phyloP scores from a whole-genome alignment of 2,329 filamentous ascomycete species.

The Diplodia seriata region DNA sequence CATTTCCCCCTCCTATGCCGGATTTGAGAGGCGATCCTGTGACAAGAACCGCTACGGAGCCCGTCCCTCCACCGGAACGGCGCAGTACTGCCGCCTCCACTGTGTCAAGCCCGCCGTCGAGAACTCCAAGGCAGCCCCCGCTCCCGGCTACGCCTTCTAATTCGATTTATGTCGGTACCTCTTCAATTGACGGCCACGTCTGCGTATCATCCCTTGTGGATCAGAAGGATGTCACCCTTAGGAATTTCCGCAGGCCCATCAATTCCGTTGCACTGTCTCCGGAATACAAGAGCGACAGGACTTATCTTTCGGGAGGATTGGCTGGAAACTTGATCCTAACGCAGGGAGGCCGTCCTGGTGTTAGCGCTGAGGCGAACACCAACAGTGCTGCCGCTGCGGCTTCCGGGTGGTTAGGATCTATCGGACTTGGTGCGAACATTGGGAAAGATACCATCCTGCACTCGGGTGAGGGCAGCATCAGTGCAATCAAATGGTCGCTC shows the following conservation, averaged over 20 bases:
- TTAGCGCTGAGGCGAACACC: constrained; percentile 83
- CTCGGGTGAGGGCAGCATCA: constrained; percentile 89
- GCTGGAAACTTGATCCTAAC: constrained; percentile 90
- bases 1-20: constrained; percentile 71
- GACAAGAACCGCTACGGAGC: constrained; percentile 36
- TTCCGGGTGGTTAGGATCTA: constrained; percentile 87
- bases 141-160: constrained; percentile 82
- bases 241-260: constrained; percentile 92
- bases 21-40: constrained; percentile 40
- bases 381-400: constrained; percentile 84
- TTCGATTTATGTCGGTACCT: constrained; percentile 89
- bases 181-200: constrained; percentile 94
- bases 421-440: constrained; percentile 78
- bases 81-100: constrained; percentile 38
- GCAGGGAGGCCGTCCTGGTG: constrained; percentile 77
- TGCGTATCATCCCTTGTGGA: constrained; percentile 89
- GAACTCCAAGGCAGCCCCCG: constrained; percentile 64
- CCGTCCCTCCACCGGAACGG: constrained; percentile 51
- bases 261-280: constrained; percentile 94
- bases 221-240: constrained; percentile 84
- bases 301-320: constrained; percentile 88
- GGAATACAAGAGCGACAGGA: constrained; percentile 87
- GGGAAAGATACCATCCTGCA: constrained; percentile 89
- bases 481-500: constrained; percentile 90
- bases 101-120: constrained; percentile 55